phyloP scores from a whole-genome alignment of 1,284 basidiomycete species.

The Peniophora sp. region DNA sequence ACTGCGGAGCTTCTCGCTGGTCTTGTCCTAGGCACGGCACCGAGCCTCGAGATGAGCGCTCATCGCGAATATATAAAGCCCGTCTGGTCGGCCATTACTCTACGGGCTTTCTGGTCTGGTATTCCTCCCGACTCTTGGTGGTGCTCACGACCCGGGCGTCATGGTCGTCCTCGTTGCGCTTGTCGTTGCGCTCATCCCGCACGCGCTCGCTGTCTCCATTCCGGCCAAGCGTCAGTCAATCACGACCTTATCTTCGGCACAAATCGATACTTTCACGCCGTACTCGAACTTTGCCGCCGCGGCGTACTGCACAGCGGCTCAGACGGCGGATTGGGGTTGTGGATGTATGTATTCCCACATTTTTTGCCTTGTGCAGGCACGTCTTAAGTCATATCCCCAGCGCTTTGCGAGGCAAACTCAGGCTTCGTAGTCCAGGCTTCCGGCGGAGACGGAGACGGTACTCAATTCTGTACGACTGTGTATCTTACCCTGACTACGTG shows the following conservation, averaged over 20 bases:
- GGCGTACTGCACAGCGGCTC: conserved; percentile 24
- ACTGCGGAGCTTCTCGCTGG: too few relatives aligned
- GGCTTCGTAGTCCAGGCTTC: conserved; percentile 45
- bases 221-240: conserved; percentile 14
- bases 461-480: conserved; percentile 32
- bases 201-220: background rate
- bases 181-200: background rate
- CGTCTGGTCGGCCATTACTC: too few relatives aligned
- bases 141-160: too few relatives aligned
- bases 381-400: conserved; percentile 17
- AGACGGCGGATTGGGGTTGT: conserved; percentile 26
- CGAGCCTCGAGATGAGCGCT: too few relatives aligned
- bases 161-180: background rate
- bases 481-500: too few relatives aligned
- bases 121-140: too few relatives aligned
- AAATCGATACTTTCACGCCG: conserved; percentile 28
- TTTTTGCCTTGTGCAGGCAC: conserved; percentile 1
- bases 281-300: conserved; percentile 32
- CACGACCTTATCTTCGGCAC: conserved; percentile 20
- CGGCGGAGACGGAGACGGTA: conserved; percentile 46
- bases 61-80: too few relatives aligned
- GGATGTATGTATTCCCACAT: conserved; percentile 29
- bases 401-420: conserved; percentile 42
- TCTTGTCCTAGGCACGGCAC: too few relatives aligned
- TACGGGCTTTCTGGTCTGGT: too few relatives aligned